These are phyloP conservation scores for Apiotrichum veenhuisii DNA, from an alignment of 1,284 basidiomycete species.

Conservation along the genomic window DNA sequence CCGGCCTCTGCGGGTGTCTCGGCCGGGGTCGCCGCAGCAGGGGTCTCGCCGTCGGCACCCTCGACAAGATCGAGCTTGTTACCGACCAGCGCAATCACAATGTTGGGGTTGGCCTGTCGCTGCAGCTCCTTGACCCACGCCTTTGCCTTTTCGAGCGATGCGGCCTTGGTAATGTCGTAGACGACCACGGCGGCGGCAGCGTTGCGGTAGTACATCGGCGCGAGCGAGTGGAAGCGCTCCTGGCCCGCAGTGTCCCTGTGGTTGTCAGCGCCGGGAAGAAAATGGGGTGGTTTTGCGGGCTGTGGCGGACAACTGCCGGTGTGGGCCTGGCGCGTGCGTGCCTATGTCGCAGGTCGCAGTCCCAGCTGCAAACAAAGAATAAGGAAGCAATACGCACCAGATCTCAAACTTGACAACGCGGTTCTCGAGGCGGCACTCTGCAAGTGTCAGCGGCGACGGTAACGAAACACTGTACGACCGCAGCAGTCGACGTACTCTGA, in stretches of 20 bases:
- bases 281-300: too few relatives aligned
- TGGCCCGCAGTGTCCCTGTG: conserved; percentile 50
- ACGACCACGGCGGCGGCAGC: conserved; percentile 93
- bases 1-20: conserved; percentile 60
- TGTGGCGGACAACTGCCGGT: too few relatives aligned
- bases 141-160: conserved; percentile 97
- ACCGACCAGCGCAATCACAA: conserved; percentile 93
- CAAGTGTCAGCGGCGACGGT: conserved; percentile 2
- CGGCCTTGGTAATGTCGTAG: conserved; percentile 83
- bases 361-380: too few relatives aligned
- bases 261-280: neutral
- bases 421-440: conserved; percentile 51
- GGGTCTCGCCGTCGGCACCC: conserved; percentile 49
- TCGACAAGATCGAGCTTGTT: conserved; percentile 94
- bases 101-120: conserved; percentile 97
- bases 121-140: conserved; percentile 99
- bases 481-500: conserved; percentile 38
- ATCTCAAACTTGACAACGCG: conserved; percentile 53
- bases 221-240: conserved; percentile 50
- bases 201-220: conserved; percentile 97
- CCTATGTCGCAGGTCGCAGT: too few relatives aligned
- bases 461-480: too few relatives aligned
- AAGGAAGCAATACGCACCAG: conserved; percentile 32
- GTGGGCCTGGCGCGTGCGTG: too few relatives aligned
- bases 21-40: conserved; percentile 16